phyloP scores from a whole-genome alignment of 371 early-diverging fungal genomes.

The Mucor lusitanicus region DNA sequence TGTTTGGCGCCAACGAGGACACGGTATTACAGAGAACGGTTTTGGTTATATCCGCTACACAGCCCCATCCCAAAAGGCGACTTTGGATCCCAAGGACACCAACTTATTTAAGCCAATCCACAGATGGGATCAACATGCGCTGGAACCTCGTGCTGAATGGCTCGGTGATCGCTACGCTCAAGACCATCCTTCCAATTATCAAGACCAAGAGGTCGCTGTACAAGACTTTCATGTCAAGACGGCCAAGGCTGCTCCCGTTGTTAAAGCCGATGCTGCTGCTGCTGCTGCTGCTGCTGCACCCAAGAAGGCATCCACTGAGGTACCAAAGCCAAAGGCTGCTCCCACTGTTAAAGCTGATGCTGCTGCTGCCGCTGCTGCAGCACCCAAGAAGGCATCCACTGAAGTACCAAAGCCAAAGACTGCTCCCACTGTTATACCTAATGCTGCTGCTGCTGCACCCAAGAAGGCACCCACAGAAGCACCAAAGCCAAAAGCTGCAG shows the following conservation, averaged over 20 bases:
- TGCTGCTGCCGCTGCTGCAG: neutral
- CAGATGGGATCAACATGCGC: neutral
- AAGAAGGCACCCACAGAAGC: neutral
- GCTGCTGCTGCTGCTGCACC: neutral
- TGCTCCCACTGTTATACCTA: neutral
- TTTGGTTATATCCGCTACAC: slow-evolving; percentile 28
- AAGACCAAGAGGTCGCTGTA: neutral
- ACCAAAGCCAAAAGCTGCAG: neutral
- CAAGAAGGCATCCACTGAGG: neutral
- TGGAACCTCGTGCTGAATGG: neutral
- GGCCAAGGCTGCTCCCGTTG: neutral
- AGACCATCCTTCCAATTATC: neutral
- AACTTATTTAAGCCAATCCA: slow-evolving; percentile 1
- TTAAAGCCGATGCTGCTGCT: neutral
- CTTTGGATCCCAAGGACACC: neutral
- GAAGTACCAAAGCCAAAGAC: neutral
- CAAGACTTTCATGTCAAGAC: neutral
- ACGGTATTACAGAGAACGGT: slow-evolving; percentile 28
- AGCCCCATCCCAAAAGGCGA: neutral
- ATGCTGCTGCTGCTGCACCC: neutral
- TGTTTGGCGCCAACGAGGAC: slow-evolving; percentile 21
- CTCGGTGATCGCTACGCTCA: neutral
- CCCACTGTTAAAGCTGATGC: neutral
- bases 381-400: neutral
- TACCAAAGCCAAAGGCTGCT: neutral